phyloP scores from a whole-genome alignment of 805 yeast genomes.

The fission yeast (Schizosaccharomyces pombe) region ASM294v3 CU329670.1:4207501-4208000 shows the following conservation, averaged over 20 bases:
- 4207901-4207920: too few relatives aligned
- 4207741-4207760: not conserved
- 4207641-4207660: constrained; percentile 63
- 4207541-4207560: constrained; percentile 48
- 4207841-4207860: too few relatives aligned
- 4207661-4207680: constrained; percentile 37
- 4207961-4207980: too few relatives aligned
- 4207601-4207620: constrained; percentile 74
- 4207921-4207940: too few relatives aligned
- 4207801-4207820: too few relatives aligned
- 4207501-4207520: constrained; percentile 85
- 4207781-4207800: too few relatives aligned
- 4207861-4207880: too few relatives aligned
- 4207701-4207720: constrained; percentile 44
- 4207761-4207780: not conserved
- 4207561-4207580: constrained; percentile 96
- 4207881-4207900: too few relatives aligned
- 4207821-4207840: too few relatives aligned
- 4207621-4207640: constrained; percentile 75
- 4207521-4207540: constrained; percentile 44
- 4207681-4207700: constrained; percentile 53
- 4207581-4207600: constrained; percentile 62
- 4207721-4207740: too few relatives aligned
- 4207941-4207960: too few relatives aligned
- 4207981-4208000: too few relatives aligned